Evolutionary conservation across 495 filamentous ascomycete species (phyloP).

Genomic region (Haplographium delicatum): DNA sequence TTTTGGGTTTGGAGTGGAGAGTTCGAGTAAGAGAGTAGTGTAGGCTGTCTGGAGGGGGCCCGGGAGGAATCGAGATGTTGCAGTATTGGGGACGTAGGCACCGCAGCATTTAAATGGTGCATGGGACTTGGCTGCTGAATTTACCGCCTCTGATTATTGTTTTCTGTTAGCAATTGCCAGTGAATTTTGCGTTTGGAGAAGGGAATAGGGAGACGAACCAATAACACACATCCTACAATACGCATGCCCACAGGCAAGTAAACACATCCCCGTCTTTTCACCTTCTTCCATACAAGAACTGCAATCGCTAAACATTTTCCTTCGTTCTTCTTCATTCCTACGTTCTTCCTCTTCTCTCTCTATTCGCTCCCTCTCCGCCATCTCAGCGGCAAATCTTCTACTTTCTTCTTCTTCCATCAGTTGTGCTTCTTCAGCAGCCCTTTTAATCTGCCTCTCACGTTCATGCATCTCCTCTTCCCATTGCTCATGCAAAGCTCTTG

Average conservation of each 20-base stretch:
- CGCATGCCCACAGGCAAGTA: not conserved
- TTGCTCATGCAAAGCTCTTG: not conserved
- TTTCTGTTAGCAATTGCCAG: constrained; percentile 1
- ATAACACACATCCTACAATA: constrained; percentile 4
- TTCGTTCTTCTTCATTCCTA: constrained; percentile 3
- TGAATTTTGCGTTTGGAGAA: not conserved
- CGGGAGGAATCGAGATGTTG: not conserved
- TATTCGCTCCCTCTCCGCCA: constrained; percentile 1
- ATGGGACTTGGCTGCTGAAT: constrained; percentile 1
- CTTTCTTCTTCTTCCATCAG: constrained; percentile 1
- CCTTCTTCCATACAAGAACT: constrained; percentile 2
- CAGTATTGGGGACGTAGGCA: not conserved
- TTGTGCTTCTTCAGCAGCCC: not conserved
- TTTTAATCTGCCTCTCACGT: not conserved
- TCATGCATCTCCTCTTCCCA: constrained; percentile 3
- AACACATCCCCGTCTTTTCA: not conserved
- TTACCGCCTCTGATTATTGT: too few species aligned
- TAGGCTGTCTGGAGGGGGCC: not conserved
- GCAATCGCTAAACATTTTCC: not conserved
- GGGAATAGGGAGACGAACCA: not conserved
- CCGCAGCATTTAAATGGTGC: constrained; percentile 12
- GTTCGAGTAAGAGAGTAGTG: constrained; percentile 1
- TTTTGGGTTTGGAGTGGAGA: constrained; percentile 6
- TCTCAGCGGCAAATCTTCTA: not conserved
- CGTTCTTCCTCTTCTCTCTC: not conserved